Conservation (phyloP, 2,329 filamentous ascomycete species). For the Ciborinia camelliae region DNA sequence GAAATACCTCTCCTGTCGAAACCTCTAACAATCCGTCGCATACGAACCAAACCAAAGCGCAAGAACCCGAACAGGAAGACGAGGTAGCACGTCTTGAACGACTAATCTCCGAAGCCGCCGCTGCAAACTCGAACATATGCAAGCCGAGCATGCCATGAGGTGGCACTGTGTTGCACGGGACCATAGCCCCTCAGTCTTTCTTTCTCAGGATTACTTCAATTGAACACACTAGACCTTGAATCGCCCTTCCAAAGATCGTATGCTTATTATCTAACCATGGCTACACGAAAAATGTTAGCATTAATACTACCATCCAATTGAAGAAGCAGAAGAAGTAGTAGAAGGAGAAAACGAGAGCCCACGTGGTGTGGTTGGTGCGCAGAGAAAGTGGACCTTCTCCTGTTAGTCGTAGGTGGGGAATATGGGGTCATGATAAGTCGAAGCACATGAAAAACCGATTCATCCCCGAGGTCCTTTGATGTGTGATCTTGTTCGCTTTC, state of each 20-base stretch:
- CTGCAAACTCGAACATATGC: no score
- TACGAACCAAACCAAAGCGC: neutral
- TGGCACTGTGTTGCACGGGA: no score
- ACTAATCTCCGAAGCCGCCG: slow-evolving; percentile 42
- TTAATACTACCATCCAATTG: slow-evolving; percentile 21
- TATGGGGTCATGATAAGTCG: neutral
- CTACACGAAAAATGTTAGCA: slow-evolving; percentile 38
- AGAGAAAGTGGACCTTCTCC: neutral
- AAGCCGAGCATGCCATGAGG: no score
- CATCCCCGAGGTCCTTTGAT: no score
- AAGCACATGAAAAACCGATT: no score
- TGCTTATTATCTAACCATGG: slow-evolving; percentile 96
- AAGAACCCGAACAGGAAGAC: slow-evolving; percentile 38
- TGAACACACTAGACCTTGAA: slow-evolving; percentile 85
- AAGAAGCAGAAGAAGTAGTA: neutral
- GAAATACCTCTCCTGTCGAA: no score
- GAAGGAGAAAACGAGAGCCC: neutral
- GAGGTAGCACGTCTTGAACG: slow-evolving; percentile 46
- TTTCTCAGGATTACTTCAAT: no score
- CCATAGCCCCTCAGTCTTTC: no score
- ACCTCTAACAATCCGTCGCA: neutral
- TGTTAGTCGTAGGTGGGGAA: neutral
- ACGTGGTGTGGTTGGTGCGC: neutral
- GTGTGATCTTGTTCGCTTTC: no score
- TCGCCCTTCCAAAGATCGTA: slow-evolving; percentile 89